Evolutionary conservation across 2,329 filamentous ascomycete species (phyloP), one percentile per base, ranked within the genome.

Genomic region (Diaporthe australafricana): DNA sequence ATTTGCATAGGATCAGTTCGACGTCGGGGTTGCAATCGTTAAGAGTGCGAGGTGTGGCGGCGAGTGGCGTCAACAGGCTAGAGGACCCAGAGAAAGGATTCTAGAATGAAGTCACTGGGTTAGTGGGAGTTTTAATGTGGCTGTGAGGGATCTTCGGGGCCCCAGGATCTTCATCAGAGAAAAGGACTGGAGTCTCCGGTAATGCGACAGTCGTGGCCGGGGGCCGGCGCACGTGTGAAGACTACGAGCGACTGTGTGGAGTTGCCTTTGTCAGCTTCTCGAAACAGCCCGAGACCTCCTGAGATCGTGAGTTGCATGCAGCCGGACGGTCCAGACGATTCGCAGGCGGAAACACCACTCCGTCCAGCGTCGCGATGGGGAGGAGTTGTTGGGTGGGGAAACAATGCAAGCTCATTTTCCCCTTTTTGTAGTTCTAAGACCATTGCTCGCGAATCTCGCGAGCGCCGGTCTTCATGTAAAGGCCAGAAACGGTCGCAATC

Each of bases 231-330:
- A 30, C 53, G 65, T 71, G 70, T 69, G 52, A 69, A 25, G 38
- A 65, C 20, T 32, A 9, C 20, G n/a, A 25, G n/a, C 50, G 52
- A 70, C 71, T 72, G 71, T 70, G 71, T 72, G 71, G 71, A 40
- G 42, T 50, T 40, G 53, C 53, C 70, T 70, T 66, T 66, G 57
- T 72, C 71, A 70, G 47, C 53, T 47, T 42, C 48, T 27, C 56
- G 60, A 65, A 65, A 65, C 60, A 50, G 60, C 16, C n/a, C 45
- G 45, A 65, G 60, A 65, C 60, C 45, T 65, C 45, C 60, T 50
- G 45, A 65, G 60, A 65, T 65, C 60, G 60, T 50, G 60, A 65
- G 60, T n/a, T 65, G 60, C 60, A 63, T 65, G 60, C 60, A 65
- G 60, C 45, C 60, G n/a, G 45, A 38, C n/a, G 60, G 60, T 65